phyloP scores from a whole-genome alignment of 768 basidiomycete genomes.

The Lentinula sp. region DNA sequence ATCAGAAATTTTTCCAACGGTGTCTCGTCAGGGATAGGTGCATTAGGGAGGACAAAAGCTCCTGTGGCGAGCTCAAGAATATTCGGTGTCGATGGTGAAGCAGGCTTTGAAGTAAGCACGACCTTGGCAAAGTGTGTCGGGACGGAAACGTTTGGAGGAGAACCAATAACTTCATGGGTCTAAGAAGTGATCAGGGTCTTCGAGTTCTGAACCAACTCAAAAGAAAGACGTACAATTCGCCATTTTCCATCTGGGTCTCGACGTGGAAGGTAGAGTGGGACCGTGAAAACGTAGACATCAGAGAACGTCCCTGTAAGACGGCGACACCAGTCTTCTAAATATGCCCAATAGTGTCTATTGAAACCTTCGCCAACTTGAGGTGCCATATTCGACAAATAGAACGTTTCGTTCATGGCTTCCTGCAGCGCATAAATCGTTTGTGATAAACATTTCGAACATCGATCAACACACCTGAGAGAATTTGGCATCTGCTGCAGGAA shows the following conservation, averaged over 20 bases:
- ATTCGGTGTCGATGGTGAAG: conserved; percentile 66
- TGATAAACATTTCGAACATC: neutral
- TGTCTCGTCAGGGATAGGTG: conserved; percentile 81
- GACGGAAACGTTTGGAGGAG: conserved; percentile 83
- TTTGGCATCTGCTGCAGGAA: conserved; percentile 96
- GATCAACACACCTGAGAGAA: conserved; percentile 56
- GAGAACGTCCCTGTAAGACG: conserved; percentile 80
- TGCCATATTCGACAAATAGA: conserved; percentile 91
- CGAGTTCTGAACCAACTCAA: neutral
- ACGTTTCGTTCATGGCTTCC: conserved; percentile 95
- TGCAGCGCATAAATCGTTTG: conserved; percentile 19
- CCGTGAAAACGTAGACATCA: conserved; percentile 96
- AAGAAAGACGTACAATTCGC: conserved; percentile 68
- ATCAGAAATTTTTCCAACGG: conserved; percentile 76
- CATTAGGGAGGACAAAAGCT: conserved; percentile 95
- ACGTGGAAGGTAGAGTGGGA: conserved; percentile 92
- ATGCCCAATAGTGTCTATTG: conserved; percentile 98
- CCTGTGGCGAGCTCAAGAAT: conserved; percentile 77
- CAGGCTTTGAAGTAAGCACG: conserved; percentile 69
- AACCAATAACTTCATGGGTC: conserved; percentile 94
- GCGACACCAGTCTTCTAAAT: conserved; percentile 93
- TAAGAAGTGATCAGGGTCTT: conserved; percentile 21
- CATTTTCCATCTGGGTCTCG: conserved; percentile 88
- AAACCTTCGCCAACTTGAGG: conserved; percentile 98
- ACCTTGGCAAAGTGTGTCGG: conserved; percentile 99